These are phyloP conservation scores for Hypoxylon rubiginosum DNA, from an alignment of 2,329 filamentous ascomycete genomes.

Conservation along the genomic window DNA sequence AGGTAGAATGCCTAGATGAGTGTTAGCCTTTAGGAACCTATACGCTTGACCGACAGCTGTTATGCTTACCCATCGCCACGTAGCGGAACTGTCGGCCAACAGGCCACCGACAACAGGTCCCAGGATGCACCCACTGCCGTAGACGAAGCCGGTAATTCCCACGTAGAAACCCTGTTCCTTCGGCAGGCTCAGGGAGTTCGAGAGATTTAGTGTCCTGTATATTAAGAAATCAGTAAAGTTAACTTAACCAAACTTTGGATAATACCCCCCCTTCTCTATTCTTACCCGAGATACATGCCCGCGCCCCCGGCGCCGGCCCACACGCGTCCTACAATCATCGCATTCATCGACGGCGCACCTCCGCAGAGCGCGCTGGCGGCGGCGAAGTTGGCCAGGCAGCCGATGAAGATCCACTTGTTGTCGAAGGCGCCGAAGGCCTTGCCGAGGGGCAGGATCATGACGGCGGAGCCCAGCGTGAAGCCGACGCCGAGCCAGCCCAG, in stretches of 20 bases:
- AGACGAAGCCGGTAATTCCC: conserved; percentile 45
- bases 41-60: neutral
- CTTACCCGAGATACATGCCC: conserved; percentile 56
- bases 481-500: conserved; percentile 56
- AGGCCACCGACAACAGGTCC: conserved; percentile 62
- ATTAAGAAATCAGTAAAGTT: no score
- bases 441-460: conserved; percentile 53
- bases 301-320: conserved; percentile 59
- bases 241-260: no score
- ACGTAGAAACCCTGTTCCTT: conserved; percentile 44
- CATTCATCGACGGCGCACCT: conserved; percentile 59
- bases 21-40: neutral
- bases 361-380: conserved; percentile 55
- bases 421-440: conserved; percentile 57
- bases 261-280: no score
- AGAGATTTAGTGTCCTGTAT: neutral
- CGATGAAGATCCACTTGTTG: conserved; percentile 54
- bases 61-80: conserved; percentile 57
- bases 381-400: conserved; percentile 20
- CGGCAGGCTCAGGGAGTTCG: conserved; percentile 38
- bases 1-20: conserved; percentile 60
- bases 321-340: conserved; percentile 64
- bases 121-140: conserved; percentile 55
- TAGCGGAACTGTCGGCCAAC: conserved; percentile 56
- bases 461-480: conserved; percentile 56